Conservation (phyloP, 2,329 filamentous ascomycete species). For the Myriangium duriaei region DNA sequence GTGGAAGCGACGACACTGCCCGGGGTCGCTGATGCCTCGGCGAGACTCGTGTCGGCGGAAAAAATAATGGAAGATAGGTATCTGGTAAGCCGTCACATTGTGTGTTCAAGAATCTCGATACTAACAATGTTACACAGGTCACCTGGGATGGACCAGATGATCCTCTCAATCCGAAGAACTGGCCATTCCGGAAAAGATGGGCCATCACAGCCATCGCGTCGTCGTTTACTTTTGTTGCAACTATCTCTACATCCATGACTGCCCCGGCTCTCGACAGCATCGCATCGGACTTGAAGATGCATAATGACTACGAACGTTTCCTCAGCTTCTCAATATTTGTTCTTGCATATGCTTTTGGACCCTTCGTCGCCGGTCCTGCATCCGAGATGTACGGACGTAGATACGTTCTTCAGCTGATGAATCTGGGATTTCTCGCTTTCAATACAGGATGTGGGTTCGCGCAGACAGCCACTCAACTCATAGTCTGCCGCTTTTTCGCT, state of each 20-base stretch:
- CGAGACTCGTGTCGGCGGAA: no score
- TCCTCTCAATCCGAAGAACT: conserved; percentile 36
- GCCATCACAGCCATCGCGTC: conserved; percentile 31
- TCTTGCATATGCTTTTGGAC: conserved; percentile 26
- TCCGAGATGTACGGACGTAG: conserved; percentile 26
- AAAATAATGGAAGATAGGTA: no score
- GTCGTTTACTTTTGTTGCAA: conserved; percentile 28
- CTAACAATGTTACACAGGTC: no score
- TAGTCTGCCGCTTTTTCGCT: conserved; percentile 16
- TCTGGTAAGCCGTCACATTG: no score
- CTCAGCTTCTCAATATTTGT: conserved; percentile 26
- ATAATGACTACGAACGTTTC: conserved; percentile 15
- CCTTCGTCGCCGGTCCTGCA: conserved; percentile 24
- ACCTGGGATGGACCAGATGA: conserved; percentile 36
- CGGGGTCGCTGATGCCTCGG: no score
- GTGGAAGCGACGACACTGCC: no score
- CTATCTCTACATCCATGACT: conserved; percentile 27
- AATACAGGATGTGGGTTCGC: conserved; percentile 29
- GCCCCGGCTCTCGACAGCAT: conserved; percentile 23
- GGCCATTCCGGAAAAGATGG: conserved; percentile 32
- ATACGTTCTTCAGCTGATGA: conserved; percentile 23
- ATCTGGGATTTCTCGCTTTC: conserved; percentile 26
- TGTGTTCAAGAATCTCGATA: no score
- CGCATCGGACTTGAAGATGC: conserved; percentile 18
- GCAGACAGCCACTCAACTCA: conserved; percentile 28